Conservation (phyloP, 2,329 filamentous ascomycete genomes). For the Alternaria triticimaculans region DNA sequence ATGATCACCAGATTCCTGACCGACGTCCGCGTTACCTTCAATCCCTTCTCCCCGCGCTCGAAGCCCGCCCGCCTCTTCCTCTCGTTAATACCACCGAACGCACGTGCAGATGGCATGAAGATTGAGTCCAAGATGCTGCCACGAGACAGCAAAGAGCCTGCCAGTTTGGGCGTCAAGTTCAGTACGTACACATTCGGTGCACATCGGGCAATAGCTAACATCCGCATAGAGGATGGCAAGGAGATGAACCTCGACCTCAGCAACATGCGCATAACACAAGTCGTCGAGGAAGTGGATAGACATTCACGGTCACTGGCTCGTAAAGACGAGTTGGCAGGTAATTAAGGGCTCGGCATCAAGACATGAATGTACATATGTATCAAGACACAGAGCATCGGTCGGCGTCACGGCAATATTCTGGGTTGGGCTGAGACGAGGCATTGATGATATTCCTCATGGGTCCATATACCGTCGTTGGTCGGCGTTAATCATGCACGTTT, state of each 20-base stretch:
- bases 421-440: conserved; percentile 1
- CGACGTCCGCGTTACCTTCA: conserved; percentile 85
- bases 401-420: conserved; percentile 36
- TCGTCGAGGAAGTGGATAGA: conserved; percentile 87
- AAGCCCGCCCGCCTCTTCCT: conserved; percentile 90
- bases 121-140: conserved; percentile 80
- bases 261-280: conserved; percentile 81
- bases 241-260: conserved; percentile 83
- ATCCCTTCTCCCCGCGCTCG: conserved; percentile 81
- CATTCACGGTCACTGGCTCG: conserved; percentile 84
- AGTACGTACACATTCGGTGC: conserved; percentile 62
- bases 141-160: conserved; percentile 70
- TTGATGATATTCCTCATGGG: conserved; percentile 24
- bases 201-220: conserved; percentile 19
- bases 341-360: conserved; percentile 24
- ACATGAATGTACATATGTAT: conserved; percentile 6
- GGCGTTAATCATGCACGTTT: conserved; percentile 18
- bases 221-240: conserved; percentile 81
- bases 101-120: conserved; percentile 74
- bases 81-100: conserved; percentile 79
- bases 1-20: conserved; percentile 91
- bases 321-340: conserved; percentile 74
- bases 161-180: conserved; percentile 79
- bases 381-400: conserved; percentile 23
- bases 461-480: conserved; percentile 23